These are phyloP conservation scores for Cystoderma amianthinum DNA, from an alignment of 768 basidiomycete genomes.

Conservation along the genomic window DNA sequence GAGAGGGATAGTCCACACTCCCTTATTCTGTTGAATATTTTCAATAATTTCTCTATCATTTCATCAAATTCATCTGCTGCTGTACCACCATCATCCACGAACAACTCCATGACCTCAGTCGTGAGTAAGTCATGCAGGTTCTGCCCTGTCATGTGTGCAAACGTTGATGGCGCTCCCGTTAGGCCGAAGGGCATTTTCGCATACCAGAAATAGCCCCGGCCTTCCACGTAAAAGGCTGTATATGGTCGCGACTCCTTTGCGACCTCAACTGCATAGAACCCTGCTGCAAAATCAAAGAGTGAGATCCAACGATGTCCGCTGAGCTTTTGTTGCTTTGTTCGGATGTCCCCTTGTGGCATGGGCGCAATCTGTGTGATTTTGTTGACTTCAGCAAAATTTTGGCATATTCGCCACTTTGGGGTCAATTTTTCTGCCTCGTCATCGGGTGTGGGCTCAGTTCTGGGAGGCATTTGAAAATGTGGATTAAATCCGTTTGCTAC, in stretches of 20 bases:
- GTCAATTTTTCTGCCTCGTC: not conserved
- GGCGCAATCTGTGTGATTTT: slow-evolving; percentile 15
- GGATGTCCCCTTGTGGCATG: slow-evolving; percentile 26
- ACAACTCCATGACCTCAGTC: slow-evolving; percentile 20
- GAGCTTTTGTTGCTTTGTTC: slow-evolving; percentile 23
- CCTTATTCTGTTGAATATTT: slow-evolving; percentile 17
- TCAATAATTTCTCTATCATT: slow-evolving; percentile 12
- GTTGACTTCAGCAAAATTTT: slow-evolving; percentile 26
- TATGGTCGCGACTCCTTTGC: slow-evolving; percentile 12
- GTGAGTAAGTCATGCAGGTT: slow-evolving; percentile 16
- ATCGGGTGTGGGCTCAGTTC: slow-evolving; percentile 3
- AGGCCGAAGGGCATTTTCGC: slow-evolving; percentile 30
- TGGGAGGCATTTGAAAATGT: slow-evolving; percentile 6
- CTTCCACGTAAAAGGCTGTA: slow-evolving; percentile 25
- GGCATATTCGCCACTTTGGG: slow-evolving; percentile 25
- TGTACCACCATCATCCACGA: slow-evolving; percentile 30
- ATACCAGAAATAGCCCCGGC: slow-evolving; percentile 27
- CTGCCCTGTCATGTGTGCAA: slow-evolving; percentile 19
- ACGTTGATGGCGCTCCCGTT: slow-evolving; percentile 27
- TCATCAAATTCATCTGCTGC: slow-evolving; percentile 23
- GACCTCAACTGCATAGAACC: slow-evolving; percentile 19
- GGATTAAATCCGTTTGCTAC: slow-evolving; percentile 10
- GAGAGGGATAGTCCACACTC: slow-evolving; percentile 22
- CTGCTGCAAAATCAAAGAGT: slow-evolving; percentile 27
- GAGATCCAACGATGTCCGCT: slow-evolving; percentile 21